Conservation (phyloP, 495 filamentous ascomycete species). For the Podospora comata region DNA sequence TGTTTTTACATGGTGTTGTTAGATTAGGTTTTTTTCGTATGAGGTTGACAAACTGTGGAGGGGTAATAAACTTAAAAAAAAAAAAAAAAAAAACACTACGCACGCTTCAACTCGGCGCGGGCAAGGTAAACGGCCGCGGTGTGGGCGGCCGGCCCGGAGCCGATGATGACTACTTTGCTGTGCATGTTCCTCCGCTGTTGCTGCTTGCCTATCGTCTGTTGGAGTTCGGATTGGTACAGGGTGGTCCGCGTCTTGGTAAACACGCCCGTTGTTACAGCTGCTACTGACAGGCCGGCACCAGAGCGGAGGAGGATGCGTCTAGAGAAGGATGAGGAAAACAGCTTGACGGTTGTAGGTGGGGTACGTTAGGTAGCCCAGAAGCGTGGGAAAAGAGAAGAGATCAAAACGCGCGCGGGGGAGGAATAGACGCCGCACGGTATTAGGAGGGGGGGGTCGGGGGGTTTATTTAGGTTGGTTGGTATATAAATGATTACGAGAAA, state of each 20-base stretch:
- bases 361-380: constrained; percentile 12
- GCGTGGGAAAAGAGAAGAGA: constrained; percentile 7
- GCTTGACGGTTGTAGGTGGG: constrained; percentile 54
- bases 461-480: neutral
- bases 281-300: constrained; percentile 61
- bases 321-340: constrained; percentile 77
- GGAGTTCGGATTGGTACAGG: constrained; percentile 51
- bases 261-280: constrained; percentile 57
- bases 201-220: constrained; percentile 37
- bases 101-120: constrained; percentile 81
- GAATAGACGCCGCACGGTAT: neutral
- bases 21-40: neutral
- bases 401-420: neutral
- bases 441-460: neutral
- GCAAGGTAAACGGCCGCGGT: constrained; percentile 95
- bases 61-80: neutral
- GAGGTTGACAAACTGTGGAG: neutral
- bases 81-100: constrained; percentile 8
- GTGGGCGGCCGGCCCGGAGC: constrained; percentile 95
- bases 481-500: constrained; percentile 6
- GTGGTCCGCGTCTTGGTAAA: constrained; percentile 53
- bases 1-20: constrained; percentile 25
- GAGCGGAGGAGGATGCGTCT: constrained; percentile 49
- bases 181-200: constrained; percentile 59
- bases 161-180: constrained; percentile 79